phyloP scores from a whole-genome alignment of 1,284 basidiomycete species.

The Agroathelia rolfsii region DNA sequence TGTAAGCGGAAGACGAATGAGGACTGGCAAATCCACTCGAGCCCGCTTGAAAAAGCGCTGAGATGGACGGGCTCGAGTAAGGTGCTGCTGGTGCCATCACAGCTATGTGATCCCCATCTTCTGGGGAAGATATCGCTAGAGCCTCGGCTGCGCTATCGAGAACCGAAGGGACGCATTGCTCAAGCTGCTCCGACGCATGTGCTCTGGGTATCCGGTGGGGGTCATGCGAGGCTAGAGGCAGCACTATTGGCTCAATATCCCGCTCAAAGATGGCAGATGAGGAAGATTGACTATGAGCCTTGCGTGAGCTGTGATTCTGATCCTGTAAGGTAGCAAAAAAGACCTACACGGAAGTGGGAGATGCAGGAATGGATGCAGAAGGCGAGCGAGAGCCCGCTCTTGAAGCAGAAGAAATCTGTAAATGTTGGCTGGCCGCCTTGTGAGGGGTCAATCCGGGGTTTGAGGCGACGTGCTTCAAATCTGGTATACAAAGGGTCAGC shows the following conservation, averaged over 20 bases:
- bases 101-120: constrained; percentile 40
- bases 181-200: constrained; percentile 59
- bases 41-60: too few species aligned
- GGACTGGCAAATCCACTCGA: constrained; percentile 60
- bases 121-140: constrained; percentile 35
- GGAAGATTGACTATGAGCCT: constrained; percentile 48
- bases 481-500: too few species aligned
- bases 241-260: constrained; percentile 60
- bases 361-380: constrained; percentile 62
- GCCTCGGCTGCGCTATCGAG: constrained; percentile 64
- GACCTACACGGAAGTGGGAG: constrained; percentile 64
- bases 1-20: constrained; percentile 51
- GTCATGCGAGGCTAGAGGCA: too few species aligned
- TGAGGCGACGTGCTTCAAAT: too few species aligned
- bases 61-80: too few species aligned
- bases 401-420: constrained; percentile 31
- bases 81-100: constrained; percentile 53
- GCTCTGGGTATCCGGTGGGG: constrained; percentile 65
- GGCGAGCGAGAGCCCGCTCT: constrained; percentile 52
- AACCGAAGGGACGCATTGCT: constrained; percentile 65
- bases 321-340: constrained; percentile 10
- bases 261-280: constrained; percentile 77
- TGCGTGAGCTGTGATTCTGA: constrained; percentile 4
- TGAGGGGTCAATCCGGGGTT: too few species aligned
- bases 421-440: too few species aligned